Evolutionary conservation across 352 stramenopile genomes (phyloP).

Genomic region (Pythium guiyangense): DNA sequence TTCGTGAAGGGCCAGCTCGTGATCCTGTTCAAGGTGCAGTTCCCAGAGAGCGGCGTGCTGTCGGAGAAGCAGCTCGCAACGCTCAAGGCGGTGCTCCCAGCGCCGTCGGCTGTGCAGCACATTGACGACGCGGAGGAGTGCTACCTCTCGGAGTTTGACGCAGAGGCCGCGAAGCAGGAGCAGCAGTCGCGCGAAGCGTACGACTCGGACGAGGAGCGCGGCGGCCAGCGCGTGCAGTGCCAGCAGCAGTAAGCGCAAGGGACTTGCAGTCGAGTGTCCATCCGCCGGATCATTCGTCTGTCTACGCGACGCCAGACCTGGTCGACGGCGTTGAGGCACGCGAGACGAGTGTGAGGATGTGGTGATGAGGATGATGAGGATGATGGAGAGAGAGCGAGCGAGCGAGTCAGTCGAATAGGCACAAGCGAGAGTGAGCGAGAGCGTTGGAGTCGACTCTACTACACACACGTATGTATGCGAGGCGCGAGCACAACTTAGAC

Average conservation of each 20-base stretch:
- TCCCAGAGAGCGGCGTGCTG: slow-evolving; percentile 89
- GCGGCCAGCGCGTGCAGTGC: slow-evolving; percentile 86
- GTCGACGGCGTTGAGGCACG: background rate
- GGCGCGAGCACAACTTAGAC: slow-evolving; percentile 9
- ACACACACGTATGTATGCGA: slow-evolving; percentile 17
- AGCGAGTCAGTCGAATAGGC: background rate
- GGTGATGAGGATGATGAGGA: too few relatives aligned
- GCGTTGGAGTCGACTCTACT: slow-evolving; percentile 4
- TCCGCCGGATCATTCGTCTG: too few relatives aligned
- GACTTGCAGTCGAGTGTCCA: too few relatives aligned
- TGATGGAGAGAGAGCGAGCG: slow-evolving; percentile 1
- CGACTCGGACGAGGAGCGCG: slow-evolving; percentile 93
- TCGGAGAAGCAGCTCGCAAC: slow-evolving; percentile 80
- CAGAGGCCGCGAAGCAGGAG: slow-evolving; percentile 83
- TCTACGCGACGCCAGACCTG: background rate
- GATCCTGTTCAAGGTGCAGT: slow-evolving; percentile 97
- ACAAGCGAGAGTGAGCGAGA: slow-evolving; percentile 1
- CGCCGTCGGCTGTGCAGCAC: slow-evolving; percentile 40
- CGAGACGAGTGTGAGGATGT: too few relatives aligned
- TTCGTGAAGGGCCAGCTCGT: slow-evolving; percentile 99
- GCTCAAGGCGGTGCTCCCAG: slow-evolving; percentile 57
- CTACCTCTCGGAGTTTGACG: slow-evolving; percentile 92
- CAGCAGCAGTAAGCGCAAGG: slow-evolving; percentile 86
- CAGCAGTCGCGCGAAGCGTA: slow-evolving; percentile 71
- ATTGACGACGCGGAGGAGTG: slow-evolving; percentile 66